Evolutionary conservation across 2,329 filamentous ascomycete genomes (phyloP).

Genomic region (Neofusicoccum ribis): DNA sequence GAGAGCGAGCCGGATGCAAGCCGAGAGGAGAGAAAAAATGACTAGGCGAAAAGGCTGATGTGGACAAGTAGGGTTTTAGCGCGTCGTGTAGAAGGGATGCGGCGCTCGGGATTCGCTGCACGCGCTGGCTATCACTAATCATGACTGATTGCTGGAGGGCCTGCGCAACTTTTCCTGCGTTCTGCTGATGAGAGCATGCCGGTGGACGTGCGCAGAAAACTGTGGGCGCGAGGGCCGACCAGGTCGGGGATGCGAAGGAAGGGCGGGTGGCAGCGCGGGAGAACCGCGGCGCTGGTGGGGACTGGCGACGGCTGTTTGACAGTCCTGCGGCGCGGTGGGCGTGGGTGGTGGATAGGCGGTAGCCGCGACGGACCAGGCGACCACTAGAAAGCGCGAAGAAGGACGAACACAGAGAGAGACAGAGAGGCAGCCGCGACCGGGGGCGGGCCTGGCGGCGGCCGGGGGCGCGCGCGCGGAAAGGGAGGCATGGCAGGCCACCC

Average conservation of each 20-base stretch:
- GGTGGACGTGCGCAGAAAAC: not conserved
- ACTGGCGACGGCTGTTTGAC: not conserved
- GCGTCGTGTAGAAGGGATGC: too few species aligned
- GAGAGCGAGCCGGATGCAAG: too few species aligned
- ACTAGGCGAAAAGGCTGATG: too few species aligned
- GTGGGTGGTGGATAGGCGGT: not conserved
- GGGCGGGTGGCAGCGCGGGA: not conserved
- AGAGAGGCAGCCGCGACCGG: not conserved
- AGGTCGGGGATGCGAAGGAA: not conserved
- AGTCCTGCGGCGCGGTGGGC: not conserved
- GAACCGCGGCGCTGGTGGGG: not conserved
- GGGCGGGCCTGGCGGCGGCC: not conserved
- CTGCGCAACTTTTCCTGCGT: not conserved
- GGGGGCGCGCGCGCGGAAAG: not conserved
- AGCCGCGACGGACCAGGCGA: not conserved
- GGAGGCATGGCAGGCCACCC: slow-evolving; percentile 1
- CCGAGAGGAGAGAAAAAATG: too few species aligned
- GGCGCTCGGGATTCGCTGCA: too few species aligned
- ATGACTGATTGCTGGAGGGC: not conserved
- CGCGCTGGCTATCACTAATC: not conserved
- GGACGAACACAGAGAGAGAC: not conserved
- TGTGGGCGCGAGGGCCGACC: not conserved
- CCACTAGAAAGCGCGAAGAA: not conserved
- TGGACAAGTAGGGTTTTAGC: too few species aligned
- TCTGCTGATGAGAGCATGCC: slow-evolving; percentile 3